Evolutionary conservation across 2,329 filamentous ascomycete genomes (phyloP).

Genomic region (Colletotrichum sp.): DNA sequence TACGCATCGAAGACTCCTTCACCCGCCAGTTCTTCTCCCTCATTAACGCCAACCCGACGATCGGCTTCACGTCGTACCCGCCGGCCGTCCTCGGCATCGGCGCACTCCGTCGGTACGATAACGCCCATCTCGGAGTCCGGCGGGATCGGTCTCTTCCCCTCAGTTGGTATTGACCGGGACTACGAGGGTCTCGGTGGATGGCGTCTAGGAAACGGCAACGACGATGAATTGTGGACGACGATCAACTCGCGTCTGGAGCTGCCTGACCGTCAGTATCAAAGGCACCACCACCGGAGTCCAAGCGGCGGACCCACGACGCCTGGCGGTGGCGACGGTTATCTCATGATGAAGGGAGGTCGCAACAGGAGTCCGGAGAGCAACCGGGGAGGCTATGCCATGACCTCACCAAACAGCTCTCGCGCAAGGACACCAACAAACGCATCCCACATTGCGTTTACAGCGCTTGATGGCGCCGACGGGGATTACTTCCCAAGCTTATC

Average conservation of each 20-base stretch:
- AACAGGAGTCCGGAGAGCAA: slow-evolving; percentile 37
- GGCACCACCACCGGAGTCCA: slow-evolving; percentile 48
- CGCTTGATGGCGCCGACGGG: slow-evolving; percentile 34
- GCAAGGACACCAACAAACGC: slow-evolving; percentile 50
- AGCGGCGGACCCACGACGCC: slow-evolving; percentile 43
- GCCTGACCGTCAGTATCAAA: slow-evolving; percentile 43
- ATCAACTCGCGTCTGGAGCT: slow-evolving; percentile 58
- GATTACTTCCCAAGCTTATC: slow-evolving; percentile 46
- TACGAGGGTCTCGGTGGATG: slow-evolving; percentile 66
- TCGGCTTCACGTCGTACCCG: slow-evolving; percentile 7
- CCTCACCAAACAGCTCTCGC: slow-evolving; percentile 52
- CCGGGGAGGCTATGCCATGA: slow-evolving; percentile 20
- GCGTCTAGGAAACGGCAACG: slow-evolving; percentile 51
- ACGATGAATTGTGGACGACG: slow-evolving; percentile 50
- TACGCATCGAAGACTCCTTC: slow-evolving; percentile 29
- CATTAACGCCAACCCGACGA: slow-evolving; percentile 18
- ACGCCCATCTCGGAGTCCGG: slow-evolving; percentile 30
- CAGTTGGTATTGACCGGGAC: slow-evolving; percentile 57
- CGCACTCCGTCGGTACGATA: slow-evolving; percentile 8
- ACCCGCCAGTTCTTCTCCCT: slow-evolving; percentile 18
- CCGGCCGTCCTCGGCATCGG: slow-evolving; percentile 4
- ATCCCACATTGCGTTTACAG: slow-evolving; percentile 29
- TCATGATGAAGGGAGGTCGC: slow-evolving; percentile 49
- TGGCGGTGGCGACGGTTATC: slow-evolving; percentile 40
- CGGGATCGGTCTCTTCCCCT: slow-evolving; percentile 47